These are phyloP conservation scores for Zymoseptoria tritici DNA, from an alignment of 2,329 filamentous ascomycete genomes.

Conservation along the genomic window DNA sequence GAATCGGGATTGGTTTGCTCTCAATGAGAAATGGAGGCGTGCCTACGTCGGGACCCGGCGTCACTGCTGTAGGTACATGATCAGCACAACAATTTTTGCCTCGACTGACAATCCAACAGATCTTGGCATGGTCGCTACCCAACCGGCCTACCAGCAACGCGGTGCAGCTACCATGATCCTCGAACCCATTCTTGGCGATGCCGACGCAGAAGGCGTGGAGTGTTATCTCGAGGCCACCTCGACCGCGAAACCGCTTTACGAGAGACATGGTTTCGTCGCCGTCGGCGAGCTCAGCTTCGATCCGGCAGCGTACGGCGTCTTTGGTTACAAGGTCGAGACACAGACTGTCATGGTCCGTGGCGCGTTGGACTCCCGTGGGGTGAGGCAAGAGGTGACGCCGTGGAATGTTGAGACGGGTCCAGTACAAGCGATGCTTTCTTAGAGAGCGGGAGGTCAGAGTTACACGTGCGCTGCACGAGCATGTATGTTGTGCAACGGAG, in stretches of 20 bases:
- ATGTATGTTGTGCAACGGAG: not conserved
- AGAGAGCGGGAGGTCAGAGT: not conserved
- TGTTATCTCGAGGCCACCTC: slow-evolving; percentile 38
- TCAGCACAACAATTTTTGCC: not conserved
- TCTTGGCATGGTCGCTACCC: slow-evolving; percentile 32
- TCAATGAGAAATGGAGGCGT: slow-evolving; percentile 25
- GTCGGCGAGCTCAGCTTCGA: slow-evolving; percentile 27
- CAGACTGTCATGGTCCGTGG: slow-evolving; percentile 30
- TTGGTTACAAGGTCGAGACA: slow-evolving; percentile 21
- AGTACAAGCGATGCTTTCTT: not conserved
- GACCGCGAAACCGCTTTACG: slow-evolving; percentile 27
- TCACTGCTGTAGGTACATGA: slow-evolving; percentile 25
- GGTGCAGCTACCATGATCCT: slow-evolving; percentile 38
- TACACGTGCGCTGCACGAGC: not conserved
- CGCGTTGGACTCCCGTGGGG: slow-evolving; percentile 11
- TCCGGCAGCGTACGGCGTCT: slow-evolving; percentile 22
- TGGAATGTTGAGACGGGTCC: slow-evolving; percentile 11
- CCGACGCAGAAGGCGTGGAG: slow-evolving; percentile 34
- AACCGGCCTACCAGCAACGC: slow-evolving; percentile 35
- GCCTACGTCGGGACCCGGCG: slow-evolving; percentile 22
- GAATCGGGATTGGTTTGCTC: slow-evolving; percentile 30
- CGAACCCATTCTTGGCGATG: slow-evolving; percentile 34
- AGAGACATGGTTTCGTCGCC: slow-evolving; percentile 26
- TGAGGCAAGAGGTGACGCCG: slow-evolving; percentile 14
- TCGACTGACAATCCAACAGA: slow-evolving; percentile 13